Percentiles rank a stretch among this genome's conserved stretches.
These are phyloP conservation scores for Plasmopara viticola DNA, from an alignment of 352 stramenopile genomes.

Conservation along the genomic window DNA sequence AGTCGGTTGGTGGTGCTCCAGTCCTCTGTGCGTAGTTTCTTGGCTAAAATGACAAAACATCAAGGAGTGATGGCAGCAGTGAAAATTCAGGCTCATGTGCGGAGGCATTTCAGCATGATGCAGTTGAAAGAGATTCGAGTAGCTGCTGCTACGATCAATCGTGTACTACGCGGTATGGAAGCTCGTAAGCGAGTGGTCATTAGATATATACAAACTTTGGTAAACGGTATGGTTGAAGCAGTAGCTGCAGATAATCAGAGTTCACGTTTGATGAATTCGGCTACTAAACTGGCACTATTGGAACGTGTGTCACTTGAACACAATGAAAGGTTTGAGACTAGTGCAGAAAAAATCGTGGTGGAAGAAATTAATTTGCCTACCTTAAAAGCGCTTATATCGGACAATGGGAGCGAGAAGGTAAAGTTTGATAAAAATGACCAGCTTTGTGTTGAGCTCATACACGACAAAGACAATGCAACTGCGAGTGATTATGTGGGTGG, in stretches of 20 bases:
- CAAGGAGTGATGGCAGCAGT: slow-evolving; percentile 15
- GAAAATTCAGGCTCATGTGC: slow-evolving; percentile 28
- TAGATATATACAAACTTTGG: not conserved
- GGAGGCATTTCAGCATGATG: slow-evolving; percentile 14
- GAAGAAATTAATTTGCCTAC: not conserved
- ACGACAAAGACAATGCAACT: too few species aligned
- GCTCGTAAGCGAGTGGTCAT: slow-evolving; percentile 9
- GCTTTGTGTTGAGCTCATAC: too few species aligned
- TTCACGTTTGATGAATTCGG: not conserved
- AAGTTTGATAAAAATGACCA: too few species aligned
- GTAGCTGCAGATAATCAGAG: slow-evolving; percentile 5
- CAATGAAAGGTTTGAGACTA: not conserved
- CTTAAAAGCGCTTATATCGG: too few species aligned
- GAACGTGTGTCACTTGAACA: not conserved
- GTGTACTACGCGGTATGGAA: slow-evolving; percentile 28
- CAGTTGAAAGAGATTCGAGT: slow-evolving; percentile 11
- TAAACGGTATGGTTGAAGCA: slow-evolving; percentile 6
- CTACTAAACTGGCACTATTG: not conserved
- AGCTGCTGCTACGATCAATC: slow-evolving; percentile 27
- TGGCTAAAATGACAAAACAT: slow-evolving; percentile 7
- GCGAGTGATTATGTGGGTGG: too few species aligned
- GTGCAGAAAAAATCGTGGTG: not conserved
- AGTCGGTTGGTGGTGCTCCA: slow-evolving; percentile 28
- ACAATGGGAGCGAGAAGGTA: too few species aligned
- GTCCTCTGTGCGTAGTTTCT: slow-evolving; percentile 21